phyloP scores from a whole-genome alignment of 805 yeast species.

The Brettanomyces sp. region DNA sequence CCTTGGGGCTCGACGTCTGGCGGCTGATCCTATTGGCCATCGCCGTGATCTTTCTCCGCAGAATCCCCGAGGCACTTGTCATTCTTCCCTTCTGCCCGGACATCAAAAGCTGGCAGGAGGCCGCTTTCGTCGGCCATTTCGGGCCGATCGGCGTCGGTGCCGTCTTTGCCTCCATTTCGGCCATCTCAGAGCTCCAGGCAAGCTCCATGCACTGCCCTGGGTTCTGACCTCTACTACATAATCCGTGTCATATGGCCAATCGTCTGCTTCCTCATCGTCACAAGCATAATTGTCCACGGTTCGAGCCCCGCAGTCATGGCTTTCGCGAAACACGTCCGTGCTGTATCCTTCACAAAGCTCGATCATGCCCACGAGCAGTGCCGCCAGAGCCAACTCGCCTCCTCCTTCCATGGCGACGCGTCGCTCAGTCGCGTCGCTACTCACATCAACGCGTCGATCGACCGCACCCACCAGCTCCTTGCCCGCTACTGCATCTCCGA shows the following conservation, averaged over 20 bases:
- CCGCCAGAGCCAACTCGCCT: too few relatives aligned
- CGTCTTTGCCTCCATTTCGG: slow-evolving; percentile 22
- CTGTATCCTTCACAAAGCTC: neutral
- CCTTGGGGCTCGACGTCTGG: slow-evolving; percentile 41
- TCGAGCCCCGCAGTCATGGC: slow-evolving; percentile 41
- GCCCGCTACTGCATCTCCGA: slow-evolving; percentile 11
- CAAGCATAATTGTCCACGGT: slow-evolving; percentile 48
- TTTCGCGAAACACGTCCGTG: neutral
- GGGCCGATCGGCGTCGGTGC: slow-evolving; percentile 56
- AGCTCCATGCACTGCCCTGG: slow-evolving; percentile 18
- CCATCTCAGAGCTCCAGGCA: slow-evolving; percentile 23
- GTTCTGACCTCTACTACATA: slow-evolving; percentile 15
- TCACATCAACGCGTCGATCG: neutral
- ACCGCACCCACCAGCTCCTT: slow-evolving; percentile 8
- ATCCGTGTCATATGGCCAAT: slow-evolving; percentile 36
- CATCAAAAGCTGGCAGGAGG: slow-evolving; percentile 52
- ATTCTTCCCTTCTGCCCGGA: slow-evolving; percentile 51
- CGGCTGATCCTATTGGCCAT: slow-evolving; percentile 38
- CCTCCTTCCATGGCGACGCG: neutral
- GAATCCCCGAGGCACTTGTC: slow-evolving; percentile 46
- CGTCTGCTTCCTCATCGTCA: slow-evolving; percentile 39
- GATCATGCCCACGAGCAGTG: neutral
- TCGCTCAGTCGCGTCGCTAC: neutral
- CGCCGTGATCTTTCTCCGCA: slow-evolving; percentile 40
- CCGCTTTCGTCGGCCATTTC: slow-evolving; percentile 60